These are phyloP conservation scores for Eucalyptus caleyi DNA, from an alignment of 345 rosid genomes.

Conservation along the genomic window DNA sequence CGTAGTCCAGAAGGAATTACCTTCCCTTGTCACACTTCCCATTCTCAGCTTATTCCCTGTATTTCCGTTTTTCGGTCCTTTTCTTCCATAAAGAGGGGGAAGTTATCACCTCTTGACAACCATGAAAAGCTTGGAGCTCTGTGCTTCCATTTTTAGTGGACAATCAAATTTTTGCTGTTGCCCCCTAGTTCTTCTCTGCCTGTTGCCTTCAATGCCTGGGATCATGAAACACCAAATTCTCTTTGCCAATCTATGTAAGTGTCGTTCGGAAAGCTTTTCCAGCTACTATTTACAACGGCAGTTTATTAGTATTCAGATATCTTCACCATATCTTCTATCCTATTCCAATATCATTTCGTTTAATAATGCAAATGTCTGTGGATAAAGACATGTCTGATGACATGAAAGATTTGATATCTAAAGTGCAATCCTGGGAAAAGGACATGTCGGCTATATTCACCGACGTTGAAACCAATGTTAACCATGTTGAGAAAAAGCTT, in stretches of 20 bases:
- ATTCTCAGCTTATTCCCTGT: fast-evolving
- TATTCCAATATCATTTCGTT: background rate
- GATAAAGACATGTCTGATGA: background rate
- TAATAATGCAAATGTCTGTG: background rate
- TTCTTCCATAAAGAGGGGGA: background rate
- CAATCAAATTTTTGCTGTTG: background rate
- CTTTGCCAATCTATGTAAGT: background rate
- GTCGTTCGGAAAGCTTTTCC: background rate
- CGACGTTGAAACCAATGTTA: background rate
- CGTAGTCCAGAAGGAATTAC: background rate
- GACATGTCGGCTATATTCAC: background rate
- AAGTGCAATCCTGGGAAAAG: background rate
- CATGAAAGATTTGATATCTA: background rate
- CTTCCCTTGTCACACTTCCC: fast-evolving
- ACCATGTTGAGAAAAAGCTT: background rate
- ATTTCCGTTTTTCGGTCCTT: background rate
- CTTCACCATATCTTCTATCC: background rate
- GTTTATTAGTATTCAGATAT: background rate
- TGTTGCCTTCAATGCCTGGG: background rate
- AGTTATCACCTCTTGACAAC: background rate
- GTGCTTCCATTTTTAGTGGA: background rate
- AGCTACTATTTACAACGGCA: background rate
- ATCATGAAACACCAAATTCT: background rate
- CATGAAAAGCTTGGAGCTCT: background rate
- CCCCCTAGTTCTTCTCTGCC: background rate